Percentiles rank a stretch among this genome's conserved stretches.
These are phyloP conservation scores for Ustilago bromivora DNA, from an alignment of 1,284 basidiomycete species.

Conservation along the genomic window DNA sequence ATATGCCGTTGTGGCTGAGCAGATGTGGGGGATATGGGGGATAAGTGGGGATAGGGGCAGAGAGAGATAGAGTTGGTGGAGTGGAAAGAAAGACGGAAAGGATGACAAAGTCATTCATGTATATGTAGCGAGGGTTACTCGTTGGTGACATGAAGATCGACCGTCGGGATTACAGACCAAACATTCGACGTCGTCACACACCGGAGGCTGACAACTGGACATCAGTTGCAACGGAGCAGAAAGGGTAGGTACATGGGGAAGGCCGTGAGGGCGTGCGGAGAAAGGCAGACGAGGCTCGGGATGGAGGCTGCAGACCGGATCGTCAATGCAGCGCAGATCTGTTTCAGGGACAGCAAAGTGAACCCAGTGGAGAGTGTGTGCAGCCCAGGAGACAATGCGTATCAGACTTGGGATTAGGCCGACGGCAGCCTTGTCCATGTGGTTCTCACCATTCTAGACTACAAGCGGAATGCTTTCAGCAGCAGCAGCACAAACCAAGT, in stretches of 20 bases:
- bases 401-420: no score
- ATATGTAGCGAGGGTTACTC: slow-evolving; percentile 26
- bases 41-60: slow-evolving; percentile 1
- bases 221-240: not conserved
- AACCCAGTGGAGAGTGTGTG: no score
- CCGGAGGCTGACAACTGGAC: not conserved
- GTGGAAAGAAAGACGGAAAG: slow-evolving; percentile 18
- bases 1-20: not conserved
- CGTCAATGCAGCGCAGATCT: slow-evolving; percentile 37
- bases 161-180: slow-evolving; percentile 8
- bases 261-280: not conserved
- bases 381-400: no score
- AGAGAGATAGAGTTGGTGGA: slow-evolving; percentile 21
- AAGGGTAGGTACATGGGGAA: no score
- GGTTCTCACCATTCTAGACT: not conserved
- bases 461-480: slow-evolving; percentile 6
- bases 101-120: slow-evolving; percentile 3
- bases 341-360: not conserved
- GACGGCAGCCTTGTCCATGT: slow-evolving; percentile 2
- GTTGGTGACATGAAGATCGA: not conserved
- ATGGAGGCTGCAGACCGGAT: slow-evolving; percentile 24
- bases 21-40: slow-evolving; percentile 1
- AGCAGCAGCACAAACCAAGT: not conserved
- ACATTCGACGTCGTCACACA: not conserved
- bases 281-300: slow-evolving; percentile 17